Conservation (phyloP, 345 rosid genomes). For the Excoecaria cochinchinensis region DNA sequence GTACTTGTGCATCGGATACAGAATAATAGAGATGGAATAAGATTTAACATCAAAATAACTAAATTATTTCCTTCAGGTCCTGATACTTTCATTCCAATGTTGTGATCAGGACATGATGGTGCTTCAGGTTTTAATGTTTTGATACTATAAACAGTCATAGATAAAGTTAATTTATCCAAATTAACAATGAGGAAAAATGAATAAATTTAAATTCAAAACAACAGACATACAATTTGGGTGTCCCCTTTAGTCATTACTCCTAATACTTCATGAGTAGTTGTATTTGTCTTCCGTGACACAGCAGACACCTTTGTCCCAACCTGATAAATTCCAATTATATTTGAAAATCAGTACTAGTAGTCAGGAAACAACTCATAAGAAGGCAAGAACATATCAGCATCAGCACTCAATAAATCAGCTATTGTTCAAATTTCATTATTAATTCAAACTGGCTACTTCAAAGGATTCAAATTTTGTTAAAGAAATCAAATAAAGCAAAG, state of each 20-base stretch:
- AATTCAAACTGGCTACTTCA: too few relatives aligned
- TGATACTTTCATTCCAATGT: background rate
- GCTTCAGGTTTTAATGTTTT: background rate
- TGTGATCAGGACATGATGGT: conserved; percentile 1
- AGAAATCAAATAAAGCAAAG: background rate
- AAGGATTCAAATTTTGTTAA: background rate
- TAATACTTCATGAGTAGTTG: conserved; percentile 89
- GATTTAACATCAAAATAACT: background rate
- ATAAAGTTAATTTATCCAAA: background rate
- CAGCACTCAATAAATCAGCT: background rate
- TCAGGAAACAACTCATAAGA: conserved; percentile 6
- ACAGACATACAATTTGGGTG: conserved; percentile 70
- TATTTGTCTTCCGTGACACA: conserved; percentile 92
- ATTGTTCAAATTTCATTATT: background rate
- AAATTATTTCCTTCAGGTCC: background rate
- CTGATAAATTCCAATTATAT: conserved; percentile 31
- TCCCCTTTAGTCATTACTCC: conserved; percentile 83
- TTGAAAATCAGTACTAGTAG: background rate
- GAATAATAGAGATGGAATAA: background rate
- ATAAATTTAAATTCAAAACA: background rate
- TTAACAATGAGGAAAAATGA: conserved; percentile 1
- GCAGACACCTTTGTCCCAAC: conserved; percentile 95
- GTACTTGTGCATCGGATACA: background rate
- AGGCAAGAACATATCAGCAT: background rate
- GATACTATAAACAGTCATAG: background rate